Base-by-base conservation (phyloP, 202 grass and related monocot genomes). In the Eragrostis tef region DNA sequence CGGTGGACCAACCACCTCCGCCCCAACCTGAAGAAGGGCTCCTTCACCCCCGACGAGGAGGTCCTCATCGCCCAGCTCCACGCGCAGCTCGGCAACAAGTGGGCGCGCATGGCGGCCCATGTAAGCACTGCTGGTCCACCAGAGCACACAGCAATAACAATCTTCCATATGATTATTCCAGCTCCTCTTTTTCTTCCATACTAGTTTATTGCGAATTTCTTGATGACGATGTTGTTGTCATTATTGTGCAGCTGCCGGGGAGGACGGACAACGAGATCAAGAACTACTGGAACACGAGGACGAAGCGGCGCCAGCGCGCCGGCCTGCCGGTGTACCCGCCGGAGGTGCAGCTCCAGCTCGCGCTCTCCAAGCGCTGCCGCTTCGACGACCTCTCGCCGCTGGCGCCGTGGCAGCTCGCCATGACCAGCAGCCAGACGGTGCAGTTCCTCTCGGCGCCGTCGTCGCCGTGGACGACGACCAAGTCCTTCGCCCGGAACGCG, bases 201-300 rank as follows among this genome's bases (percentile, higher is more conserved):
- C n/a, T n/a, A n/a, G 20, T 60, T 68, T 51, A 26, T 69, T 58
- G 46, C 69, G 41, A 74, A 0, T n/a, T n/a, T 86, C 26, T 34
- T 43, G 62, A 64, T 71, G 22, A 12, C 5, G 24, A 15, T 41
- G 24, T 74, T n/a, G n/a, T n/a, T n/a, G n/a, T n/a, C n/a, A n/a
- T n/a, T 48, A 13, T 27, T 73, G 41, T 7, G 21, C 7, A 90
- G 88, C 79, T 97, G 25, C 86, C 88, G 27, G 90, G 93, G 8
- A 91, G 93, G 79, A 97, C 93, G 27, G 93, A 97, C 74, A 97
- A 97, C 80, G 93, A 97, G 93, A 97, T 97, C 79, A 97, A 97
- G 90, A 97, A 97, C 73, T 97, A 93, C 73, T 97, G 93, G 93
- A 97, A 97, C 90, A 97, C 93, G 47, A 83, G 88, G 78, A 61